These are phyloP conservation scores for Fusarium sp. DNA, from an alignment of 2,329 filamentous ascomycete genomes.

Conservation along the genomic window DNA sequence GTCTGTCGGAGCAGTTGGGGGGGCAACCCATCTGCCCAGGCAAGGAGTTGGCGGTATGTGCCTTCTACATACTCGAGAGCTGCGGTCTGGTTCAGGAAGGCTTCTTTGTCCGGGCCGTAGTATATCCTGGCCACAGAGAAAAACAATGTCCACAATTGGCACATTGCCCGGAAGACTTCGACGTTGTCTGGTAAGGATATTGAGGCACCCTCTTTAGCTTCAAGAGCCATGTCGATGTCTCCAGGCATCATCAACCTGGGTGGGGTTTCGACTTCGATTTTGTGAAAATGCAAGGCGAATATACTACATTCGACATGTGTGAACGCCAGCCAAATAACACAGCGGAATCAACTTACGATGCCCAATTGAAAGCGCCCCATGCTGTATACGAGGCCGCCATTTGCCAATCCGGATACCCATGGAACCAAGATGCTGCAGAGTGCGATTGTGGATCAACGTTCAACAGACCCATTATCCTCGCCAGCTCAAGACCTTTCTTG, in stretches of 20 bases:
- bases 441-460: not conserved
- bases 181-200: fast-evolving
- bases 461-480: not conserved
- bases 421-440: not conserved
- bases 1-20: not conserved
- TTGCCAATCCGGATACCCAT: not conserved
- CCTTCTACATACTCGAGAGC: not conserved
- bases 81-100: not conserved
- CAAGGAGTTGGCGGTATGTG: not conserved
- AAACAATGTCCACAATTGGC: not conserved
- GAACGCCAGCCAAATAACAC: fast-evolving
- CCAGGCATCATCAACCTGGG: not conserved
- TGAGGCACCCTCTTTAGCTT: fast-evolving
- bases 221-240: not conserved
- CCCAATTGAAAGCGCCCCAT: not conserved
- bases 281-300: not conserved
- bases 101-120: not conserved
- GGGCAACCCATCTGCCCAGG: not conserved
- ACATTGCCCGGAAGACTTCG: not conserved
- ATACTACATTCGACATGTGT: not conserved
- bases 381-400: conserved; percentile 1
- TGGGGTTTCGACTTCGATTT: not conserved
- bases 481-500: not conserved
- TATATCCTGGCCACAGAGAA: not conserved
- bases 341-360: not conserved